Evolutionary conservation across 306 rosid species (phyloP).

Genomic region (Begonia fuchsioides): DNA sequence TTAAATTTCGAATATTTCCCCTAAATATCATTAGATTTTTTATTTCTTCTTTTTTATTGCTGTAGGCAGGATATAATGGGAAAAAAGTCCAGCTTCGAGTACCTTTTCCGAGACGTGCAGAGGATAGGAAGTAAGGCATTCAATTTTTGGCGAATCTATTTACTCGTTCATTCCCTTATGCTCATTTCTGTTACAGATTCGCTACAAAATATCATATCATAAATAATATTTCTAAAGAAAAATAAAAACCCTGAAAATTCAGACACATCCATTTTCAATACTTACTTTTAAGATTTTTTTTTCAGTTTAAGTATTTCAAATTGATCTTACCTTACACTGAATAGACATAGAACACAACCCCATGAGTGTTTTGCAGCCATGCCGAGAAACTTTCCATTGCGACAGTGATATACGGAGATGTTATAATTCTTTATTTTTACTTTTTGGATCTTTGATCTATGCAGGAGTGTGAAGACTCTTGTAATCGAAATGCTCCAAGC

Average conservation of each 20-base stretch:
- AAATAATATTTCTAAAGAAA: too few relatives aligned
- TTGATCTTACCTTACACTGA: too few relatives aligned
- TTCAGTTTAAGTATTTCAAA: too few relatives aligned
- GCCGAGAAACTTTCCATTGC: conserved; percentile 3
- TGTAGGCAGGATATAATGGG: conserved; percentile 63
- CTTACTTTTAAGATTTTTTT: too few relatives aligned
- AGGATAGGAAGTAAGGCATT: conserved; percentile 70
- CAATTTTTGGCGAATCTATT: conserved; percentile 8
- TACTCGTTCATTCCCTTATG: background rate
- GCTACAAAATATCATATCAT: too few relatives aligned
- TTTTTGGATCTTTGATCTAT: conserved; percentile 5
- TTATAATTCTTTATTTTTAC: background rate
- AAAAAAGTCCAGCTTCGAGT: conserved; percentile 73
- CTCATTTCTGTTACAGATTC: too few relatives aligned
- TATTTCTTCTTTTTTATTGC: conserved; percentile 3
- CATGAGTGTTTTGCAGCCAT: conserved; percentile 1
- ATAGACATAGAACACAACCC: background rate
- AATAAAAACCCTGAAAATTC: too few relatives aligned
- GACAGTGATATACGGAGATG: background rate
- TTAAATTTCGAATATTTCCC: background rate
- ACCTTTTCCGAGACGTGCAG: conserved; percentile 80
- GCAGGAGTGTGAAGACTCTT: conserved; percentile 82
- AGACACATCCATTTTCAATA: too few relatives aligned
- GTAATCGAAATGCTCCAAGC: conserved; percentile 94
- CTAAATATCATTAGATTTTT: conserved; percentile 6